Evolutionary conservation across 441 rosid genomes (phyloP).

Genomic region (Manihot esculenta): DNA sequence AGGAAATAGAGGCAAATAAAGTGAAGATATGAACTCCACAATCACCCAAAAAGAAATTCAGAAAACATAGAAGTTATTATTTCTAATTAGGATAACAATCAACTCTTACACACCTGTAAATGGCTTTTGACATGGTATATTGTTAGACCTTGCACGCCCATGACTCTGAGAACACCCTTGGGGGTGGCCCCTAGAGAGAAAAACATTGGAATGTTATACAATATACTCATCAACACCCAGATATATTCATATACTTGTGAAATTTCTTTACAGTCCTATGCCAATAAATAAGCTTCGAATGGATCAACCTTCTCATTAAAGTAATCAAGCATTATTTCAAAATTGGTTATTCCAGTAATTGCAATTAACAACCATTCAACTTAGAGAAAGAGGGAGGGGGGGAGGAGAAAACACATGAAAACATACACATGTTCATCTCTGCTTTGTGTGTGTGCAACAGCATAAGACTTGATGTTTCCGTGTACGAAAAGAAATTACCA

Average conservation of each 20-base stretch:
- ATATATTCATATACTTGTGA: background rate
- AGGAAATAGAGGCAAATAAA: constrained; percentile 16
- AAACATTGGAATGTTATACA: background rate
- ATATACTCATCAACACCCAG: background rate
- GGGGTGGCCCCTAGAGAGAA: constrained; percentile 85
- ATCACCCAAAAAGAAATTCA: background rate
- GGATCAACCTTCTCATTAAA: constrained; percentile 2
- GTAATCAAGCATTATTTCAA: background rate
- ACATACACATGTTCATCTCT: background rate
- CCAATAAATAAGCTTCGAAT: background rate
- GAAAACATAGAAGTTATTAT: background rate
- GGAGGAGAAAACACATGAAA: background rate
- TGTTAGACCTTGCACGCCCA: constrained; percentile 97
- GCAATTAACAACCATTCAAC: background rate
- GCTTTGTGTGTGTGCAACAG: background rate
- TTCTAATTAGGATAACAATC: background rate
- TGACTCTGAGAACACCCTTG: constrained; percentile 96
- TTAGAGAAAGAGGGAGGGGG: background rate
- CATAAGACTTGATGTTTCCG: background rate
- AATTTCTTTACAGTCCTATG: background rate
- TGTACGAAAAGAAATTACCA: background rate
- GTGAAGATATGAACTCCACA: background rate
- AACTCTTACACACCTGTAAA: constrained; percentile 61
- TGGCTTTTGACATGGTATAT: constrained; percentile 99
- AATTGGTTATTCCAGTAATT: background rate